phyloP scores from a whole-genome alignment of 2,329 filamentous ascomycete species.

The Orbilia javanica region DNA sequence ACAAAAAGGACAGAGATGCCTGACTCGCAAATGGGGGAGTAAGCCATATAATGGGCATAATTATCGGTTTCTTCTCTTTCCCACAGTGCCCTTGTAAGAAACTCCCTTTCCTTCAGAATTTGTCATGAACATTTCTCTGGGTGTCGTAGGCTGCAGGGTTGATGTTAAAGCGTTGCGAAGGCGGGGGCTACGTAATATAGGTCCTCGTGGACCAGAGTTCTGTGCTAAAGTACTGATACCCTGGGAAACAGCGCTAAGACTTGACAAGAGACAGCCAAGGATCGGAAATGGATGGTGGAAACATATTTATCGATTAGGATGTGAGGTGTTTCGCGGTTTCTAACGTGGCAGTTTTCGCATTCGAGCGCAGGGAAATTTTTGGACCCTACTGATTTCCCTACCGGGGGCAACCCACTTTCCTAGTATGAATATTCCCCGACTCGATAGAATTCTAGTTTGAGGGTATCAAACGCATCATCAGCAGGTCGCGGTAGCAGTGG shows the following conservation, averaged over 20 bases:
- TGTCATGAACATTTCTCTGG: neutral
- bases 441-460: too few species aligned
- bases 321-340: neutral
- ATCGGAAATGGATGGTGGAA: neutral
- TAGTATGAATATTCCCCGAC: too few species aligned
- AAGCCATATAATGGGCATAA: neutral
- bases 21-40: neutral
- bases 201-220: neutral
- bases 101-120: neutral
- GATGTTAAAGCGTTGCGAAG: neutral
- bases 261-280: neutral
- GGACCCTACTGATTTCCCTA: too few species aligned
- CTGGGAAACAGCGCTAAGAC: neutral
- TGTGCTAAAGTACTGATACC: neutral
- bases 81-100: too few species aligned
- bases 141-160: neutral
- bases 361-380: too few species aligned
- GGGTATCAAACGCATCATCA: too few species aligned
- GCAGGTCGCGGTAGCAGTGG: too few species aligned
- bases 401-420: neutral
- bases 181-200: constrained; percentile 12
- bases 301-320: neutral
- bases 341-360: neutral
- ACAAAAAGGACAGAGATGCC: neutral
- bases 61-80: neutral